phyloP scores from a whole-genome alignment of 495 filamentous ascomycete species.

The Xylaria sp. region DNA sequence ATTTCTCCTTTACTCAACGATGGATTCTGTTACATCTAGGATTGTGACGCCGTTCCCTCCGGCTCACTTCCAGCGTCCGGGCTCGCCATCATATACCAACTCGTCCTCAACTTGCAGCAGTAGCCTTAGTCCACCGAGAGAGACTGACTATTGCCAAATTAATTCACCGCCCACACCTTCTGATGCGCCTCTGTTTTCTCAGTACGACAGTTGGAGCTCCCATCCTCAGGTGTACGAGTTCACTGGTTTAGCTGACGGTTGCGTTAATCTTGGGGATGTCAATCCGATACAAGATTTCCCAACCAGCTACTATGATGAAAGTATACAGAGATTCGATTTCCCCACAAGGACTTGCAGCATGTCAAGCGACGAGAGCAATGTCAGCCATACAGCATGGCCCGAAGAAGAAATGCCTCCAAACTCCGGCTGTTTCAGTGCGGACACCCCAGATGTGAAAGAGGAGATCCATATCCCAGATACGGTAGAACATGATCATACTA shows the following conservation, averaged over 20 bases:
- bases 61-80: conserved; percentile 36
- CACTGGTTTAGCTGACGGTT: conserved; percentile 41
- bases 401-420: conserved; percentile 23
- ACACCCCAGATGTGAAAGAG: conserved; percentile 39
- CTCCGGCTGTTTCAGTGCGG: conserved; percentile 32
- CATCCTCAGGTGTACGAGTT: conserved; percentile 37
- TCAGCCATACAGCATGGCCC: conserved; percentile 26
- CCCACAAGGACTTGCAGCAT: conserved; percentile 37
- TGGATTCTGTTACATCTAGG: conserved; percentile 26
- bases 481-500: conserved; percentile 29
- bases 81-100: conserved; percentile 46
- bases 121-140: conserved; percentile 45
- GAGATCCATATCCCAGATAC: conserved; percentile 40
- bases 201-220: conserved; percentile 36
- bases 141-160: conserved; percentile 46
- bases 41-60: conserved; percentile 27
- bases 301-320: conserved; percentile 41
- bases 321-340: conserved; percentile 28
- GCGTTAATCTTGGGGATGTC: conserved; percentile 49
- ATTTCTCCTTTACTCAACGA: conserved; percentile 35
- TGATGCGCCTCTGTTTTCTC: conserved; percentile 39
- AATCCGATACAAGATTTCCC: conserved; percentile 42
- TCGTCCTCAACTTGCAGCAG: conserved; percentile 47
- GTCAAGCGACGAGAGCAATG: conserved; percentile 36
- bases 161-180: conserved; percentile 45